Conservation (phyloP, 2,329 filamentous ascomycete species). For the Meredithiella fracta region DNA sequence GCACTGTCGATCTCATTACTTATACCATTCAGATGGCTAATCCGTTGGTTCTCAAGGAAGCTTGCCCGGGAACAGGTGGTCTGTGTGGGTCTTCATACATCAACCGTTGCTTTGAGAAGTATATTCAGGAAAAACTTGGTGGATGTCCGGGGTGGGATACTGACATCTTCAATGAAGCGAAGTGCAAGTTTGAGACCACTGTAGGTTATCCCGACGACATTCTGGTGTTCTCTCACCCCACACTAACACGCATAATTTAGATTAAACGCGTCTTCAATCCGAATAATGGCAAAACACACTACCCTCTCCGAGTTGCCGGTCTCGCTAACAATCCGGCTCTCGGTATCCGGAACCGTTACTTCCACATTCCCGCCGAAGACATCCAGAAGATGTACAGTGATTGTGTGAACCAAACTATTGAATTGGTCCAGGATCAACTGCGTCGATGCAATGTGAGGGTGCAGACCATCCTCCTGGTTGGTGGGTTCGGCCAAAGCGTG, state of each 20-base stretch:
- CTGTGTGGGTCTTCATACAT: slow-evolving; percentile 34
- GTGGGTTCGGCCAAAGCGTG: slow-evolving; percentile 31
- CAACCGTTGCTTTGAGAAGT: slow-evolving; percentile 30
- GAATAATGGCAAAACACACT: slow-evolving; percentile 23
- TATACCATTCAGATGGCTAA: slow-evolving; percentile 30
- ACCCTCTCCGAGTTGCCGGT: slow-evolving; percentile 23
- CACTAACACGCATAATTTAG: slow-evolving; percentile 16
- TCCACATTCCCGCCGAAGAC: slow-evolving; percentile 24
- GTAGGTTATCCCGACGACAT: slow-evolving; percentile 14
- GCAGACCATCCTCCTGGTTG: slow-evolving; percentile 31
- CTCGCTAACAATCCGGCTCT: slow-evolving; percentile 24
- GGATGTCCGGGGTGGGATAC: slow-evolving; percentile 28
- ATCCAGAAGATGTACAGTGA: slow-evolving; percentile 22
- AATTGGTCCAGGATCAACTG: slow-evolving; percentile 26
- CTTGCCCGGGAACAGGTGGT: slow-evolving; percentile 31
- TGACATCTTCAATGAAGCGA: slow-evolving; percentile 24
- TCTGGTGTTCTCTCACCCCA: neutral
- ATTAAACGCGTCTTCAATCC: slow-evolving; percentile 23
- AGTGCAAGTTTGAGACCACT: slow-evolving; percentile 29
- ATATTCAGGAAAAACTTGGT: slow-evolving; percentile 28
- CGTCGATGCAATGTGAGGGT: slow-evolving; percentile 26
- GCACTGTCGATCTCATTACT: slow-evolving; percentile 37
- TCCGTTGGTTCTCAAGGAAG: slow-evolving; percentile 32
- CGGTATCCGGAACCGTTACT: slow-evolving; percentile 24
- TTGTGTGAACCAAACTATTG: neutral